Percentiles rank a stretch among this genome's conserved stretches.
phyloP scores from a whole-genome alignment of 169 alveolate species.

The Cyclospora cayetanensis region DNA sequence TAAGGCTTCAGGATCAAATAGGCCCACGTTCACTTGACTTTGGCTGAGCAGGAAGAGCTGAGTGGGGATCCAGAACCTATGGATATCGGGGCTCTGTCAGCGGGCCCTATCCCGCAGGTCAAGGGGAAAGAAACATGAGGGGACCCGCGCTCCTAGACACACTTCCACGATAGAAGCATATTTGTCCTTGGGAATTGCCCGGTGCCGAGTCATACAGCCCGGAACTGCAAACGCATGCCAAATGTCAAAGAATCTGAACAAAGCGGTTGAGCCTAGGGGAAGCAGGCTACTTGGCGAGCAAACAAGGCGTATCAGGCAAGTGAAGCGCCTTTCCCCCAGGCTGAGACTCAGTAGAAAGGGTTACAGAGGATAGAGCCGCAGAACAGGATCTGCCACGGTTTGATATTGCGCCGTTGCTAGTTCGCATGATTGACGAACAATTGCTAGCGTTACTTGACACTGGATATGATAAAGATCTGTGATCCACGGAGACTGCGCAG shows the following conservation, averaged over 20 bases:
- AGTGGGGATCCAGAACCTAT: too few relatives aligned
- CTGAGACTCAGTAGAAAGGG: neutral
- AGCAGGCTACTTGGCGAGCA: neutral
- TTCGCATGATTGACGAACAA: neutral
- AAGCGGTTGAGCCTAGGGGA: neutral
- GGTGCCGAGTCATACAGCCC: neutral
- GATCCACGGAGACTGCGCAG: neutral
- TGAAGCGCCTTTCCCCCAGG: neutral
- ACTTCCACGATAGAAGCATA: neutral
- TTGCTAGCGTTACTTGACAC: neutral
- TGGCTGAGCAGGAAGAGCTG: too few relatives aligned
- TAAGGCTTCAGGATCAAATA: too few relatives aligned
- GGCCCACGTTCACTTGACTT: too few relatives aligned
- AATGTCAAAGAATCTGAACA: neutral
- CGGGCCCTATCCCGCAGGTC: too few relatives aligned
- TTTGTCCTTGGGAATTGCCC: neutral
- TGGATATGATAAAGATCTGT: neutral
- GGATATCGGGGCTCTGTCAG: too few relatives aligned
- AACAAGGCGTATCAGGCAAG: neutral
- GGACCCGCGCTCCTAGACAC: neutral
- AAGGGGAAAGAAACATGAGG: too few relatives aligned
- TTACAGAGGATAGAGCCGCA: neutral
- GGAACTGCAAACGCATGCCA: neutral
- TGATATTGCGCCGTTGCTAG: neutral
- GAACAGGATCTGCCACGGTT: neutral